Percentiles rank a stretch among this genome's conserved stretches.
Conservation (phyloP, 352 stramenopile species). For the Phytophthora litchii region DNA sequence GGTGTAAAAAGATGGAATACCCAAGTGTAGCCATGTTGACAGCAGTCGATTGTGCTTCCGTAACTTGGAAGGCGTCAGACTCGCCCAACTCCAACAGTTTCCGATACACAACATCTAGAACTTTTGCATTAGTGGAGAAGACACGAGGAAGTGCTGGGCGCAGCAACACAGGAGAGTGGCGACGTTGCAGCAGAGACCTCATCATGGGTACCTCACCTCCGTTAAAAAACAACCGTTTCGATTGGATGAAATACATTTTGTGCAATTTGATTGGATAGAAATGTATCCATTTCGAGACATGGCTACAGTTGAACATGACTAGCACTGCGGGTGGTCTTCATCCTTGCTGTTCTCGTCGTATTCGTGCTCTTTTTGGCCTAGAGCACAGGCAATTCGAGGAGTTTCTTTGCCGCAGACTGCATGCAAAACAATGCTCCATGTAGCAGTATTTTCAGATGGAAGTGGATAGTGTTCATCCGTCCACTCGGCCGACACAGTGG, state of each 20-base stretch:
- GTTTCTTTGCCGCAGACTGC: conserved; percentile 53
- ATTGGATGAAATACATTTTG: conserved; percentile 20
- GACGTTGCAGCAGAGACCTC: conserved; percentile 12
- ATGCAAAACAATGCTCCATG: conserved; percentile 74
- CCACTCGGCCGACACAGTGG: conserved; percentile 36
- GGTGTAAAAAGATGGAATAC: conserved; percentile 76
- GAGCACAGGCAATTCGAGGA: conserved; percentile 55
- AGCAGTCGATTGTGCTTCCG: conserved; percentile 49
- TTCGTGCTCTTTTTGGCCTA: conserved; percentile 13
- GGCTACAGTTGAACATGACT: conserved; percentile 16
- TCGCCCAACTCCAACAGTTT: conserved; percentile 44
- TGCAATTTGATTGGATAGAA: conserved; percentile 7
- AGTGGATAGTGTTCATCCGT: conserved; percentile 53
- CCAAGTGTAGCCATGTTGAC: conserved; percentile 48
- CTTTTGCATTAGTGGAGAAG: conserved; percentile 6
- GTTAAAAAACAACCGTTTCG: background rate
- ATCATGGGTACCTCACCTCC: conserved; percentile 9
- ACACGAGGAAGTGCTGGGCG: background rate
- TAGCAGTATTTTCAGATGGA: conserved; percentile 41
- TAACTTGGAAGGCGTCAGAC: conserved; percentile 31
- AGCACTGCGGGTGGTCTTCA: too few species aligned
- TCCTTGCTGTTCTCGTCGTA: too few species aligned
- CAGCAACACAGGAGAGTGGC: background rate
- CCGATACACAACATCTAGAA: conserved; percentile 38
- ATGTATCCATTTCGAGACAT: conserved; percentile 14